Percentiles rank a stretch among this genome's conserved stretches.
These are phyloP conservation scores for Anethum foeniculum DNA, from an alignment of 140 eudicot genomes.

Conservation along the genomic window DNA sequence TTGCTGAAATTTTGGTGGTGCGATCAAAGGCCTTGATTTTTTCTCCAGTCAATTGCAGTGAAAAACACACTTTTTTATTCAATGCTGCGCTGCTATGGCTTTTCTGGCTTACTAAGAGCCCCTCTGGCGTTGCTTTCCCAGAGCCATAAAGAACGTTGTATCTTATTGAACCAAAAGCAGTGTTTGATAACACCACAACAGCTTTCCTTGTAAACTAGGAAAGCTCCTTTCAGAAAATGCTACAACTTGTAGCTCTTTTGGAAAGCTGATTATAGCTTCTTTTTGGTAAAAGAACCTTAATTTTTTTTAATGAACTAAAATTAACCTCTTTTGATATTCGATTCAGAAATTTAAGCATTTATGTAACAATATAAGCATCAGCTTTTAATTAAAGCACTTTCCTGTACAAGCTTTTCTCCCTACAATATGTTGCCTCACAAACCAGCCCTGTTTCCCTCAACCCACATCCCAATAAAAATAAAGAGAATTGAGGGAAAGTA, in stretches of 20 bases:
- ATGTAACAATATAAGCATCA: background rate
- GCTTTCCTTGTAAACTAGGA: background rate
- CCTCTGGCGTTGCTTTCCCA: background rate
- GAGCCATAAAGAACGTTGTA: background rate
- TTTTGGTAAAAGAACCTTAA: background rate
- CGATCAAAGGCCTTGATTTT: background rate
- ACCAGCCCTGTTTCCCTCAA: background rate
- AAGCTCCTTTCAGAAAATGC: background rate
- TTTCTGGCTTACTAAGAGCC: background rate
- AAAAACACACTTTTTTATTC: background rate
- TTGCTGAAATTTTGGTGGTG: background rate
- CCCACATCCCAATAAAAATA: background rate
- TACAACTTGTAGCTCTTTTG: background rate
- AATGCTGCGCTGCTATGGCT: background rate
- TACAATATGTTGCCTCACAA: background rate
- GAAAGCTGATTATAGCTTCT: background rate
- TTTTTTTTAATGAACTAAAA: background rate
- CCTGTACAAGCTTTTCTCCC: background rate
- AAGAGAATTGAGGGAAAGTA: background rate
- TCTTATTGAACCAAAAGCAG: slow-evolving; percentile 1
- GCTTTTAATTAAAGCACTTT: background rate
- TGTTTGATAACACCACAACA: background rate
- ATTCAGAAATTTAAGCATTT: background rate
- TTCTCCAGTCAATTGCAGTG: background rate
- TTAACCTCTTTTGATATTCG: background rate